Percentiles rank a stretch among this genome's conserved stretches.
These are phyloP conservation scores for Lactifluus hygrophoroides DNA, from an alignment of 768 basidiomycete genomes.

Conservation along the genomic window DNA sequence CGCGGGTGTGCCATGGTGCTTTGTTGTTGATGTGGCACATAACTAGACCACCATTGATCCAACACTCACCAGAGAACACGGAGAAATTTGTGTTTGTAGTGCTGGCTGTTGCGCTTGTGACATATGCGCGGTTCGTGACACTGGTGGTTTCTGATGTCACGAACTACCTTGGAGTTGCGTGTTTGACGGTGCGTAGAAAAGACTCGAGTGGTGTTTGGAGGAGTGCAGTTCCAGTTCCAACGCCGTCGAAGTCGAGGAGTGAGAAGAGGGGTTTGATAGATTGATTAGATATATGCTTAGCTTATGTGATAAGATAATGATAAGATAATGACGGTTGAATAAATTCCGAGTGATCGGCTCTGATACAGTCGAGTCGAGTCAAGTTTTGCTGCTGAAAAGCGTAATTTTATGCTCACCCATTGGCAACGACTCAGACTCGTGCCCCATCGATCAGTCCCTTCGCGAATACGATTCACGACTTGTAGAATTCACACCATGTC, in stretches of 20 bases:
- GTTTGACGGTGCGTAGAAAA: conserved; percentile 86
- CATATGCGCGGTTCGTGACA: conserved; percentile 70
- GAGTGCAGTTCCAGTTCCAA: conserved; percentile 23
- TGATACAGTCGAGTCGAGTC: background rate
- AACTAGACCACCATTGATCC: conserved; percentile 60
- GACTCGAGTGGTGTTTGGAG: conserved; percentile 61
- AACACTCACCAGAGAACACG: conserved; percentile 51
- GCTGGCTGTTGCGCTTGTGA: conserved; percentile 54
- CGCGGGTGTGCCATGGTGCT: background rate
- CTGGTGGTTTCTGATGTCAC: conserved; percentile 86
- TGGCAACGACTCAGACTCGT: background rate
- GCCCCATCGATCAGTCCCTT: conserved; percentile 11
- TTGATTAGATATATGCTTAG: background rate
- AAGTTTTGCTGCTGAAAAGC: background rate
- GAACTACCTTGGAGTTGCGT: conserved; percentile 87
- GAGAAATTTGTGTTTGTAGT: conserved; percentile 67
- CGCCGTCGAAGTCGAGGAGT: no score
- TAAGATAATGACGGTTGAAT: background rate
- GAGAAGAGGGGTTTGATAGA: conserved; percentile 8
- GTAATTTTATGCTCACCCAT: conserved; percentile 3
- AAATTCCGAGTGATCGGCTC: background rate
- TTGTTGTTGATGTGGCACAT: background rate
- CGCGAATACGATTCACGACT: background rate
- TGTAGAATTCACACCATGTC: conserved; percentile 30
- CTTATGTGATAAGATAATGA: no score